Base-by-base conservation (phyloP, 331 rosid genomes). In the Malus hybrid region DNA sequence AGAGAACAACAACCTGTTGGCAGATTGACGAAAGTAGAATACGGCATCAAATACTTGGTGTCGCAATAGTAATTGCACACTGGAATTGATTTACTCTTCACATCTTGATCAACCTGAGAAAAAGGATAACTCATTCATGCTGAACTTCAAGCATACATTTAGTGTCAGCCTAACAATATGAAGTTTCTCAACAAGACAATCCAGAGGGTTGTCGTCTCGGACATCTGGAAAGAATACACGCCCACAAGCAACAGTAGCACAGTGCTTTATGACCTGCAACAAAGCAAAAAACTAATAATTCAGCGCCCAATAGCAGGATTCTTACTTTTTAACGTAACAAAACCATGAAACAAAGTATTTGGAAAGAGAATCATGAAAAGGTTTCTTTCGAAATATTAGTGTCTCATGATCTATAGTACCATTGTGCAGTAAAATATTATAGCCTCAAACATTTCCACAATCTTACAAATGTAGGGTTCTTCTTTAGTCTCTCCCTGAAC, bases 401-500 rank as follows among this genome's bases (percentile, higher is more conserved):
- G 54, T 91, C 97, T 44, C 27, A 80, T 0, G 91, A 85, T 73
- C 97, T 77, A 29, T 89, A 91, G 42, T 85, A 91, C 96, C 97
- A 88, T 50, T 89, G 97, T 27, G 96, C 93, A 0, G 85, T 83
- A 63, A 91, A 89, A 78, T 82, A 72, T 20, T 76, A 44, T 5
- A 33, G 0, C 13, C 93, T n/a, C n/a, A 28, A 28, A 2, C 29
- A 28, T 28, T 28, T 28, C 29, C 29, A 28, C 29, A 28, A 28
- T 28, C 29, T 28, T 28, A 2, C 29, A 28, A 28, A 28, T 28
- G 29, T 28, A 28, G 29, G 29, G 29, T 28, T 28, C 29, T 28
- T 28, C 29, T 28, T 28, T 28, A 2, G 29, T 28, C 29, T 28
- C 29, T 28, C 29, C 29, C 29, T 28, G 3, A 28, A 28, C 29